Percentiles rank a stretch among this genome's conserved stretches.
These are phyloP conservation scores for Rhizomucor miehei DNA, from an alignment of 371 early-diverging fungal genomes.

Conservation along the genomic window DNA sequence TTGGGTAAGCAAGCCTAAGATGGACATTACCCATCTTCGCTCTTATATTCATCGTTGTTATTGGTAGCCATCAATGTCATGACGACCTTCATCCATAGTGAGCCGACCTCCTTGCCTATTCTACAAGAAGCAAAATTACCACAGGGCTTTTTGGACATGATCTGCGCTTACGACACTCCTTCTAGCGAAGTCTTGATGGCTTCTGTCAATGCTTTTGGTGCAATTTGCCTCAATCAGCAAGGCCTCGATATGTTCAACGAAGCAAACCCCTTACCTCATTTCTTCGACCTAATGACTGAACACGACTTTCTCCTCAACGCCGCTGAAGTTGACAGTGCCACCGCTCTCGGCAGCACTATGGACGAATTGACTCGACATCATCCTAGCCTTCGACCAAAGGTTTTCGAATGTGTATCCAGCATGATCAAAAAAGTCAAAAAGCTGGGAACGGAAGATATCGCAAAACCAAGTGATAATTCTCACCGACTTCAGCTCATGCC, in stretches of 20 bases:
- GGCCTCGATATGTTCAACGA: slow-evolving; percentile 84
- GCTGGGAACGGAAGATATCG: slow-evolving; percentile 39
- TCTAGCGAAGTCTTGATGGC: slow-evolving; percentile 76
- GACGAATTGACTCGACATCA: slow-evolving; percentile 97
- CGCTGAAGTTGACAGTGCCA: slow-evolving; percentile 80
- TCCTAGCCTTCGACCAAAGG: slow-evolving; percentile 69
- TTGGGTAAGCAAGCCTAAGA: slow-evolving; percentile 46
- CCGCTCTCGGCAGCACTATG: slow-evolving; percentile 78
- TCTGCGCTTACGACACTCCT: slow-evolving; percentile 63
- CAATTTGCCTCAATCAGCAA: slow-evolving; percentile 85
- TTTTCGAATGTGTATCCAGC: slow-evolving; percentile 68
- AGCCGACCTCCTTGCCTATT: slow-evolving; percentile 89
- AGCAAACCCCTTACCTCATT: slow-evolving; percentile 67
- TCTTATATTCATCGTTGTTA: slow-evolving; percentile 4
- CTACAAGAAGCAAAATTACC: slow-evolving; percentile 90
- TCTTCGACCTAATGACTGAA: slow-evolving; percentile 76
- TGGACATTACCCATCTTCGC: not conserved
- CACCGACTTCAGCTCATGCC: slow-evolving; percentile 29
- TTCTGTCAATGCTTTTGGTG: slow-evolving; percentile 93
- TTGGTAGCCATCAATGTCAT: slow-evolving; percentile 80
- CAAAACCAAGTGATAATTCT: slow-evolving; percentile 46
- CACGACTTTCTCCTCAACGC: slow-evolving; percentile 74
- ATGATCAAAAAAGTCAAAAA: slow-evolving; percentile 59
- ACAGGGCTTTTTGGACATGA: slow-evolving; percentile 73
- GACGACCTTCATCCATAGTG: slow-evolving; percentile 96